phyloP scores from a whole-genome alignment of 495 filamentous ascomycete genomes.

The Penicillium dipodomyicola region DNA sequence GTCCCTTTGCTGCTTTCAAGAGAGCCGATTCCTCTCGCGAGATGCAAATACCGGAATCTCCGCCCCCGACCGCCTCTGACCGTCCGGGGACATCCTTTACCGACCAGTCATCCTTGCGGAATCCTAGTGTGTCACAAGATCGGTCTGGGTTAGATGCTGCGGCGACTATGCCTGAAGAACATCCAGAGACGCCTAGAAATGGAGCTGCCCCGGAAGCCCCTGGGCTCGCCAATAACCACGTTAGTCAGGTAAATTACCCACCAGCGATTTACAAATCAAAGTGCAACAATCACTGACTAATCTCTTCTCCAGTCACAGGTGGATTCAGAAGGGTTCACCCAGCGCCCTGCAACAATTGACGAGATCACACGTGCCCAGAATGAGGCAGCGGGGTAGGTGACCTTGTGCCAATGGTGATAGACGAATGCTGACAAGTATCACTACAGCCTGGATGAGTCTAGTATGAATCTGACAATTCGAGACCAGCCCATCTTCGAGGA shows the following conservation, averaged over 20 bases:
- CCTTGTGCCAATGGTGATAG: neutral
- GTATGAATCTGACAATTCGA: constrained; percentile 88
- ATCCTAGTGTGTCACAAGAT: constrained; percentile 34
- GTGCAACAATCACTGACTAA: neutral
- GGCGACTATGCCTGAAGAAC: constrained; percentile 24
- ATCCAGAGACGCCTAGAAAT: constrained; percentile 30
- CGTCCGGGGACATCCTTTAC: constrained; percentile 41
- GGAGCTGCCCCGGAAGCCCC: constrained; percentile 26
- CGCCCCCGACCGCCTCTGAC: constrained; percentile 29
- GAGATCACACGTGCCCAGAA: constrained; percentile 80
- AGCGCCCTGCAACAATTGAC: constrained; percentile 66
- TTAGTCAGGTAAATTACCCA: constrained; percentile 28
- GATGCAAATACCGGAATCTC: constrained; percentile 43
- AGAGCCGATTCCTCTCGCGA: constrained; percentile 42
- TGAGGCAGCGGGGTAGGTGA: constrained; percentile 63
- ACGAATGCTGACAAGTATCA: constrained; percentile 22
- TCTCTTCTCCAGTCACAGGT: constrained; percentile 40
- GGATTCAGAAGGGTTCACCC: constrained; percentile 63
- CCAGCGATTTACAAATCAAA: neutral
- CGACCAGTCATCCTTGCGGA: constrained; percentile 34
- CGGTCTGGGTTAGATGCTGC: constrained; percentile 21
- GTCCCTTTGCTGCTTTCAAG: constrained; percentile 54
- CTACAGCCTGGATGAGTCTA: constrained; percentile 60
- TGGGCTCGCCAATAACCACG: constrained; percentile 22
- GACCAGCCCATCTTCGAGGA: constrained; percentile 94